Evolutionary conservation across 2,329 filamentous ascomycete genomes (phyloP).

Genomic region (Botrytis medusae): DNA sequence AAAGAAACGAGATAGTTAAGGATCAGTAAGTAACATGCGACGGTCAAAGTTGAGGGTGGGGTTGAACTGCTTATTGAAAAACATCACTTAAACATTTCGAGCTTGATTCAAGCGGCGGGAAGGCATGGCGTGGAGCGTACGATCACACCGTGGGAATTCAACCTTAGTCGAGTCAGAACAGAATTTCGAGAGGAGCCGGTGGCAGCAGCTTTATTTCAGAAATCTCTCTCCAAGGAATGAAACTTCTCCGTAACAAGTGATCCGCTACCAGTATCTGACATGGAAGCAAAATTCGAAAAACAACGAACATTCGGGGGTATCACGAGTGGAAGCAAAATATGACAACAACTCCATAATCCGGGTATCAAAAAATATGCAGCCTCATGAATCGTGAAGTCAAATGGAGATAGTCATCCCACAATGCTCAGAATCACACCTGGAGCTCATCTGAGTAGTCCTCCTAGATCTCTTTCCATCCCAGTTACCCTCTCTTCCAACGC

Average conservation of each 20-base stretch:
- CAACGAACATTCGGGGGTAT: background rate
- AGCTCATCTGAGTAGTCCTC: conserved; percentile 48
- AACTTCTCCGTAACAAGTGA: background rate
- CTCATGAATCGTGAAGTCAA: conserved; percentile 10
- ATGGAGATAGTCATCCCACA: conserved; percentile 2
- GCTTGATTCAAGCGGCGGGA: background rate
- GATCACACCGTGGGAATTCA: rapidly evolving
- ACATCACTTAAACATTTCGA: background rate
- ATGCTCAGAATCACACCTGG: background rate
- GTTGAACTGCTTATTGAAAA: background rate
- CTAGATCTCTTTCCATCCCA: conserved; percentile 68
- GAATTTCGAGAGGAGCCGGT: background rate
- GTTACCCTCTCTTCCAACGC: conserved; percentile 62
- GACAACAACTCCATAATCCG: conserved; percentile 10
- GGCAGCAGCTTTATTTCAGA: background rate
- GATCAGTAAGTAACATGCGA: background rate
- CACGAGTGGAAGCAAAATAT: background rate
- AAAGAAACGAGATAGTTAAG: background rate
- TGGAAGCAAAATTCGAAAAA: background rate
- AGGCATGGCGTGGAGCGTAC: background rate
- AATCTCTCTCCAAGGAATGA: background rate
- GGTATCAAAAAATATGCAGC: conserved; percentile 18
- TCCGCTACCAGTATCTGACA: background rate
- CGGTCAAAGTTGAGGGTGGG: background rate
- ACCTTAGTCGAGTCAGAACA: background rate